Conservation (phyloP, 495 filamentous ascomycete genomes). For the Entonaema liquescens region DNA sequence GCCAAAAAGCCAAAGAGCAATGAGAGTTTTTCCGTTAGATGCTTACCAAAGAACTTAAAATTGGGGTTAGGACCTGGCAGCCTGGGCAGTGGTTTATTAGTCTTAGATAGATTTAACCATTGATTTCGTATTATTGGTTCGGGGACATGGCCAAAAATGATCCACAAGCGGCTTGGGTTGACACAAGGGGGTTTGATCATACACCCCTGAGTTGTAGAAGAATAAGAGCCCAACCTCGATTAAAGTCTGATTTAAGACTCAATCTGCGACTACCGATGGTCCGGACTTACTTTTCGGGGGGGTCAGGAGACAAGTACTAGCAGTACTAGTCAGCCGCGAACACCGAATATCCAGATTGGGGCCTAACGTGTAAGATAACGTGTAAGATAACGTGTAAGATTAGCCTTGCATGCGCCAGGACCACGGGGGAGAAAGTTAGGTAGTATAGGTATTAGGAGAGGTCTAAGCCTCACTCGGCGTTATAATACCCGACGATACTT, state of each 20-base stretch:
- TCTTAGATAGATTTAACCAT: not conserved
- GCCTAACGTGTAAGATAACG: conserved; percentile 17
- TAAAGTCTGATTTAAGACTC: not conserved
- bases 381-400: conserved; percentile 20
- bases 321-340: conserved; percentile 20
- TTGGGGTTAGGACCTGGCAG: not conserved
- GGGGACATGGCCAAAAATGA: not conserved
- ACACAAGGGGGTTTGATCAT: not conserved
- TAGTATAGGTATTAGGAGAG: no score
- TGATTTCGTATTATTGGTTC: not conserved
- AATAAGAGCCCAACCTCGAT: not conserved
- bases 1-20: not conserved
- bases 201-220: not conserved
- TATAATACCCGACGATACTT: not conserved
- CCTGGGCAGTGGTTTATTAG: not conserved
- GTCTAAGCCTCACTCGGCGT: conserved; percentile 6
- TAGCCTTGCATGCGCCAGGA: conserved; percentile 19
- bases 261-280: conserved; percentile 2
- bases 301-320: conserved; percentile 22
- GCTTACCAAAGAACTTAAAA: not conserved
- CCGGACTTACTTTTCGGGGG: not conserved
- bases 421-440: not conserved
- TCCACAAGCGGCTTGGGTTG: conserved; percentile 2
- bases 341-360: conserved; percentile 10
- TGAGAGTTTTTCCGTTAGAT: not conserved